phyloP scores from a whole-genome alignment of 495 filamentous ascomycete genomes.

The Rostrohypoxylon terebratum region DNA sequence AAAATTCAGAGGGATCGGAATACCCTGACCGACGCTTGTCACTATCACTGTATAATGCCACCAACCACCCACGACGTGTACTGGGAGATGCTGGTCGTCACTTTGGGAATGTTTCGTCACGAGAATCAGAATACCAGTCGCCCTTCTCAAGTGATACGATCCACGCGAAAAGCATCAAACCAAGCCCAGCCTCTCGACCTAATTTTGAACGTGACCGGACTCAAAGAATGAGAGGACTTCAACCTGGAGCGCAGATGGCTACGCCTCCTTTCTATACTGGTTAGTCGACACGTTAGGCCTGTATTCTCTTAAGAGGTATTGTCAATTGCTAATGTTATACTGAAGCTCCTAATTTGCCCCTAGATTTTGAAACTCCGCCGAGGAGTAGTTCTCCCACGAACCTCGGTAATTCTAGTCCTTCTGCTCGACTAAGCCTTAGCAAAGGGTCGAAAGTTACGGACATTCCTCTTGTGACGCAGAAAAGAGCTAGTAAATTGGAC shows the following conservation, averaged over 20 bases:
- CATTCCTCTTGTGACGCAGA: conserved; percentile 26
- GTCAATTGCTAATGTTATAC: conserved; percentile 21
- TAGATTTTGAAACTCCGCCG: conserved; percentile 26
- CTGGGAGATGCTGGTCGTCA: conserved; percentile 48
- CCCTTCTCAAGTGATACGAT: conserved; percentile 25
- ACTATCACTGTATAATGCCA: conserved; percentile 23
- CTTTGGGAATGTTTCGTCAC: conserved; percentile 29
- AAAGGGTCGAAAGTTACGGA: conserved; percentile 29
- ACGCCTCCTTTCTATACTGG: conserved; percentile 51
- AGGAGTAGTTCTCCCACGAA: conserved; percentile 52
- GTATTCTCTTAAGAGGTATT: not conserved
- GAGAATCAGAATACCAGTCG: conserved; percentile 16
- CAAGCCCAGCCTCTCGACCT: conserved; percentile 24
- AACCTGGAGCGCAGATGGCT: conserved; percentile 45
- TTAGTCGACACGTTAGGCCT: conserved; percentile 35
- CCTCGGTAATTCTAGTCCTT: conserved; percentile 54
- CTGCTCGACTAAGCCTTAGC: conserved; percentile 51
- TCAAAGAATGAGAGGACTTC: conserved; percentile 44
- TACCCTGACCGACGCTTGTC: conserved; percentile 36
- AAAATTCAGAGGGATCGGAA: conserved; percentile 11
- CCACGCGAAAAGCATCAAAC: conserved; percentile 8
- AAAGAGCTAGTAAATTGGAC: conserved; percentile 33
- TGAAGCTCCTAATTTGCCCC: conserved; percentile 39
- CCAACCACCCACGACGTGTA: conserved; percentile 36
- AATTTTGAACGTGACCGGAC: conserved; percentile 17